These are phyloP conservation scores for Petasospora fabianii DNA, from an alignment of 1,139 yeast species.

Conservation along the genomic window DNA sequence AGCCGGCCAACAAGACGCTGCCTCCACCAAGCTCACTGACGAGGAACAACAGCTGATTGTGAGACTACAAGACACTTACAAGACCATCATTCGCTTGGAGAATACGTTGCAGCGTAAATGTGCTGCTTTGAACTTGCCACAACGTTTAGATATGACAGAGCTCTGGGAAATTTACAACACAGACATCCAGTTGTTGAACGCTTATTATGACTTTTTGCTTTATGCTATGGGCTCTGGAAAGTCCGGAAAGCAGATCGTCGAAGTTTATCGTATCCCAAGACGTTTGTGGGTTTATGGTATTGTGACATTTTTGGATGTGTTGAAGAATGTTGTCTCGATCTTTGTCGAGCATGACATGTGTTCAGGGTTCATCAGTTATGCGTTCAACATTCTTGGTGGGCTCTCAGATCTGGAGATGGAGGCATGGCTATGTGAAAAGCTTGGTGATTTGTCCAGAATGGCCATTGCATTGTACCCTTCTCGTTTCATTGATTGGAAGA, in stretches of 20 bases:
- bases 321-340: constrained; percentile 65
- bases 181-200: constrained; percentile 60
- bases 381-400: constrained; percentile 35
- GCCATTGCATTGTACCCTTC: constrained; percentile 78
- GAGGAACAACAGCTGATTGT: constrained; percentile 71
- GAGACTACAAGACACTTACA: constrained; percentile 69
- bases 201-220: constrained; percentile 65
- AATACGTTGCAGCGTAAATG: constrained; percentile 65
- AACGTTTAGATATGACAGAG: constrained; percentile 52
- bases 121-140: constrained; percentile 46
- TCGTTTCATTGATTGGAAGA: constrained; percentile 75
- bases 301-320: constrained; percentile 73
- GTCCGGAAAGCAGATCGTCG: constrained; percentile 72
- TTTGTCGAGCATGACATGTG: constrained; percentile 41
- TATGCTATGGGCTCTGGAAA: constrained; percentile 71
- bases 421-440: constrained; percentile 76
- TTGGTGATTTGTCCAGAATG: constrained; percentile 79
- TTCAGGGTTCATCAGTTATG: constrained; percentile 38
- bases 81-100: constrained; percentile 62
- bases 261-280: constrained; percentile 70
- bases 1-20: constrained; percentile 9
- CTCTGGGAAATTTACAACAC: constrained; percentile 70
- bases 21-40: constrained; percentile 30
- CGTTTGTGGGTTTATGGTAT: constrained; percentile 84
- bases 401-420: constrained; percentile 45